Conservation (phyloP, 179 eudicot species). For the Beta corolliflora region DNA sequence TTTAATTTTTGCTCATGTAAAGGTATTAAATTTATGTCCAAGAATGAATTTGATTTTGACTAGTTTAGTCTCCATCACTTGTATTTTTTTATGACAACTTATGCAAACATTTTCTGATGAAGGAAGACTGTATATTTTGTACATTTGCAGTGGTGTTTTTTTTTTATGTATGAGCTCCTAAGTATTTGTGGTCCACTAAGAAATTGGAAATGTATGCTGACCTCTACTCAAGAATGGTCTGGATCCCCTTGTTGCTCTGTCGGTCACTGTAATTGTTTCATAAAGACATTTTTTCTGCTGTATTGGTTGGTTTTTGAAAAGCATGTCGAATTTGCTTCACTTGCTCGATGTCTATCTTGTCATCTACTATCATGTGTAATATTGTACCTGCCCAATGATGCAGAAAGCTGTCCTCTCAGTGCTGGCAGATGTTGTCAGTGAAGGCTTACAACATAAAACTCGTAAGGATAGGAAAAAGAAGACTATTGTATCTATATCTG, state of each 20-base stretch:
- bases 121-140: no score
- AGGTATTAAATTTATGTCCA: no score
- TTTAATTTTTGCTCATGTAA: no score
- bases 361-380: constrained; percentile 11
- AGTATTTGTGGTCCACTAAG: neutral
- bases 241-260: neutral
- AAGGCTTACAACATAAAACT: constrained; percentile 44
- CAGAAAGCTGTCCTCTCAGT: constrained; percentile 93
- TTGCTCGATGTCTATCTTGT: neutral
- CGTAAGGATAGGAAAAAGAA: constrained; percentile 57
- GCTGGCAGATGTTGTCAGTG: constrained; percentile 47
- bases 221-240: neutral
- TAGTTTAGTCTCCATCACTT: neutral
- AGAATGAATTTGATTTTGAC: neutral
- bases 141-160: no score
- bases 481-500: constrained; percentile 44
- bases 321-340: constrained; percentile 1
- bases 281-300: neutral
- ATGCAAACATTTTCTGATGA: no score
- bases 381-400: constrained; percentile 27
- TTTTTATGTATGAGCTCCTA: neutral
- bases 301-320: neutral
- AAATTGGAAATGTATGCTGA: neutral
- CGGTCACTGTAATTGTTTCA: neutral
- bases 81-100: no score